A percentile compares a stretch with the other conserved stretches of the same genome.
These are phyloP conservation scores for Leptodermis oblonga DNA, from an alignment of 257 asterid genomes.

Conservation along the genomic window DNA sequence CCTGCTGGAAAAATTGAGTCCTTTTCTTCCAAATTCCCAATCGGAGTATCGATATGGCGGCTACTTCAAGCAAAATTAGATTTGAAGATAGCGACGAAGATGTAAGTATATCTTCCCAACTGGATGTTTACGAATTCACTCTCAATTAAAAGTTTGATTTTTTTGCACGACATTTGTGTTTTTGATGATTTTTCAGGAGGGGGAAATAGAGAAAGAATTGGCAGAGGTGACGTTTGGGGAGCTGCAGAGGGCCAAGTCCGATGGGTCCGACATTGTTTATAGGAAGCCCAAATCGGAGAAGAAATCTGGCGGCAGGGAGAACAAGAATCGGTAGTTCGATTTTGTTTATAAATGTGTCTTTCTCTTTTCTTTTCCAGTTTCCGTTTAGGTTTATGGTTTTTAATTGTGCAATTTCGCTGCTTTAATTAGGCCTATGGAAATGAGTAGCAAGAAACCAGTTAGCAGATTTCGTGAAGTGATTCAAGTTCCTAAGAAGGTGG, in stretches of 20 bases:
- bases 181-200: constrained; percentile 34
- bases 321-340: constrained; percentile 67
- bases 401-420: not conserved
- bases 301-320: constrained; percentile 60
- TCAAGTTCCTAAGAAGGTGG: constrained; percentile 77
- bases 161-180: not conserved
- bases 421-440: constrained; percentile 77
- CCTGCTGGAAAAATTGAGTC: no score
- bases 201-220: constrained; percentile 58
- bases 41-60: not conserved
- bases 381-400: not conserved
- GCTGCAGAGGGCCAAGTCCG: constrained; percentile 75
- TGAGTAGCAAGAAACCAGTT: constrained; percentile 86
- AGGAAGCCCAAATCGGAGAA: constrained; percentile 44
- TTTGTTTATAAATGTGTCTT: not conserved
- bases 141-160: not conserved
- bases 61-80: constrained; percentile 47
- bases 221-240: constrained; percentile 92
- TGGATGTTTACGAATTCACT: not conserved
- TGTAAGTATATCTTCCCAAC: constrained; percentile 28
- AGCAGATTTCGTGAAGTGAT: constrained; percentile 68
- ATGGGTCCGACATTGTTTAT: constrained; percentile 69
- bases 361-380: not conserved
- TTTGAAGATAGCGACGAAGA: constrained; percentile 47
- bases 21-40: not conserved